Conservation (phyloP, 1,139 yeast species). For the Protomyces inouyei region DNA sequence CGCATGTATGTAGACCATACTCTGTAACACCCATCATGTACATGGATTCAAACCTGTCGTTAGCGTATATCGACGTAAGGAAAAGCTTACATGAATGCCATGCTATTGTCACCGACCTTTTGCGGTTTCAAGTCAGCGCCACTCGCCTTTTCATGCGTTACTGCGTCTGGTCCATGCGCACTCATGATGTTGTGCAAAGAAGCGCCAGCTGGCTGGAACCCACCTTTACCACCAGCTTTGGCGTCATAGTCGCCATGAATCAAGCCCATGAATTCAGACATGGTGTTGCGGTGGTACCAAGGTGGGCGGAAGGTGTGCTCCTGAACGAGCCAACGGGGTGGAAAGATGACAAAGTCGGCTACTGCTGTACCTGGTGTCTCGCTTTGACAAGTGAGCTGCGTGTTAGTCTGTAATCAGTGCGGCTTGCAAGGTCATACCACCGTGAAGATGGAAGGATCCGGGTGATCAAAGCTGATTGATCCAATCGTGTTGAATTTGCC, state of each 20-base stretch:
- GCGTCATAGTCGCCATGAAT: slow-evolving; percentile 36
- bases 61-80: neutral
- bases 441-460: slow-evolving; percentile 34
- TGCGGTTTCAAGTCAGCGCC: slow-evolving; percentile 33
- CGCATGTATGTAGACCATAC: slow-evolving; percentile 31
- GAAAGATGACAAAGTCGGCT: slow-evolving; percentile 39
- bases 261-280: slow-evolving; percentile 39
- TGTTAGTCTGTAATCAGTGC: neutral
- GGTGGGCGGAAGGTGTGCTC: slow-evolving; percentile 39
- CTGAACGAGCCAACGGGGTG: slow-evolving; percentile 39
- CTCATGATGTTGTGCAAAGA: slow-evolving; percentile 38
- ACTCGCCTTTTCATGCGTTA: slow-evolving; percentile 35
- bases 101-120: slow-evolving; percentile 36
- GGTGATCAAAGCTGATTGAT: slow-evolving; percentile 30
- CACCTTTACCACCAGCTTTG: slow-evolving; percentile 34
- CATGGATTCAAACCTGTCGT: neutral
- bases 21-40: slow-evolving; percentile 27
- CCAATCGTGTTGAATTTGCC: slow-evolving; percentile 29
- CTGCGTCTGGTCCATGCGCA: slow-evolving; percentile 38
- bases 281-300: slow-evolving; percentile 38
- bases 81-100: slow-evolving; percentile 36
- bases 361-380: slow-evolving; percentile 37
- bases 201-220: slow-evolving; percentile 39
- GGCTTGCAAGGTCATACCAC: slow-evolving; percentile 27
- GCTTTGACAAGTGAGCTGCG: slow-evolving; percentile 35